A percentile compares a stretch with the other conserved stretches of the same genome.
Conservation (phyloP, 495 filamentous ascomycete genomes). For the Durotheca rogersii region DNA sequence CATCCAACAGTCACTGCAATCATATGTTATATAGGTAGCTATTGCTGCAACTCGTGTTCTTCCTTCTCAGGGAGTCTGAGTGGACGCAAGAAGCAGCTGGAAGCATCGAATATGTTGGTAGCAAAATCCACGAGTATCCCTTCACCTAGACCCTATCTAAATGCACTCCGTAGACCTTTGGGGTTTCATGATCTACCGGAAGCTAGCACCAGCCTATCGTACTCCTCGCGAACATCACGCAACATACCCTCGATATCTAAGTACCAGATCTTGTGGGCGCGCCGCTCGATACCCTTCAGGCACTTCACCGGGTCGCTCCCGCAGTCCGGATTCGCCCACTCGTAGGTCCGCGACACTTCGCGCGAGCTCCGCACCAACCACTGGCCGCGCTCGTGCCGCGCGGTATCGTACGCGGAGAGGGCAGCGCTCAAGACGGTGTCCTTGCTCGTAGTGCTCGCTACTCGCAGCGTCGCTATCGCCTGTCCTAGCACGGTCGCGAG, state of each 20-base stretch:
- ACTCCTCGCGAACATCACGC: constrained; percentile 12
- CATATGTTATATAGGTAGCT: no score
- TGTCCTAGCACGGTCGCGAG: constrained; percentile 17
- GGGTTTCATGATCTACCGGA: no score
- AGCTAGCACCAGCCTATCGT: constrained; percentile 7
- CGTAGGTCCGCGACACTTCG: constrained; percentile 27
- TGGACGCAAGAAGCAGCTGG: no score
- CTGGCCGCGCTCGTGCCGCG: constrained; percentile 30
- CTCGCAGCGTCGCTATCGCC: constrained; percentile 4
- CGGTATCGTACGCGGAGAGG: constrained; percentile 18
- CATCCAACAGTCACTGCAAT: no score
- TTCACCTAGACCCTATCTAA: no score
- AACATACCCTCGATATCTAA: constrained; percentile 38
- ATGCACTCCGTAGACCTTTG: no score
- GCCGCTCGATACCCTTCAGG: constrained; percentile 33
- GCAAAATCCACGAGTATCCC: no score
- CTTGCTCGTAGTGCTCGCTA: neutral
- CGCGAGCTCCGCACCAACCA: constrained; percentile 42
- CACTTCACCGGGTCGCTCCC: constrained; percentile 38
- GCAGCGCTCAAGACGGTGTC: constrained; percentile 9
- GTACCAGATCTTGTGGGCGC: constrained; percentile 38
- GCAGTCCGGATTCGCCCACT: constrained; percentile 27
- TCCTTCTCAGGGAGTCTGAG: no score
- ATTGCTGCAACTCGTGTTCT: no score
- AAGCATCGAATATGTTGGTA: no score